Conservation (phyloP, 495 filamentous ascomycete genomes). For the Aspergillus wentii region DNA sequence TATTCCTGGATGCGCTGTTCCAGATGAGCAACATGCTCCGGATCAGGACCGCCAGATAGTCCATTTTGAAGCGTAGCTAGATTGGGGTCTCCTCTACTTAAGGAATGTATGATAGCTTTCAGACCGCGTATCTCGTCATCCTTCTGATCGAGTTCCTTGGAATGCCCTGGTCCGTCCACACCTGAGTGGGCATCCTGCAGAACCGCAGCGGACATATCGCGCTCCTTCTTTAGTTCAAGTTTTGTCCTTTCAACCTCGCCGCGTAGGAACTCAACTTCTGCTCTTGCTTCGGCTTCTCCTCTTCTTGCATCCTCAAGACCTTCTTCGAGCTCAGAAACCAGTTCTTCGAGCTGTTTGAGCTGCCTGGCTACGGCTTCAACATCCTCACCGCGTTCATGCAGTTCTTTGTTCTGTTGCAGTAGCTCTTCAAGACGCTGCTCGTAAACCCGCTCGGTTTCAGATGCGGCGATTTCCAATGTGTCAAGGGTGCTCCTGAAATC, state of each 20-base stretch:
- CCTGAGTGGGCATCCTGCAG: constrained; percentile 48
- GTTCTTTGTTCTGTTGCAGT: constrained; percentile 75
- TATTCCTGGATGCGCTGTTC: constrained; percentile 76
- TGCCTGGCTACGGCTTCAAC: constrained; percentile 86
- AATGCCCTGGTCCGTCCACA: constrained; percentile 43
- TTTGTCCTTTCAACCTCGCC: constrained; percentile 95
- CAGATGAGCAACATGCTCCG: constrained; percentile 42
- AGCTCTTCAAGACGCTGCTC: constrained; percentile 88
- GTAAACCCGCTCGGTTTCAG: constrained; percentile 96
- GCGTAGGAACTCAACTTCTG: constrained; percentile 92
- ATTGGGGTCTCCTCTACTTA: constrained; percentile 65
- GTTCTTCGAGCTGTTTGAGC: constrained; percentile 90
- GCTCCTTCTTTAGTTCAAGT: constrained; percentile 80
- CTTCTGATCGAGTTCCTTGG: constrained; percentile 81
- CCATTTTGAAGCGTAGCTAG: constrained; percentile 23
- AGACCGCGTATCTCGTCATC: constrained; percentile 96
- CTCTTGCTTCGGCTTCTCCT: constrained; percentile 94
- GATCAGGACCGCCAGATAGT: constrained; percentile 12
- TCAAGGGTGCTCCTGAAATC: constrained; percentile 97
- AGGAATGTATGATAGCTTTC: constrained; percentile 95
- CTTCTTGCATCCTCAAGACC: constrained; percentile 91
- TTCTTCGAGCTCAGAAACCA: constrained; percentile 95
- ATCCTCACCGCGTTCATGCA: constrained; percentile 78
- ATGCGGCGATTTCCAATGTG: constrained; percentile 90
- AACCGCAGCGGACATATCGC: constrained; percentile 75